Conservation (phyloP, 2,329 filamentous ascomycete species). For the Colletotrichum tamarilloi region DNA sequence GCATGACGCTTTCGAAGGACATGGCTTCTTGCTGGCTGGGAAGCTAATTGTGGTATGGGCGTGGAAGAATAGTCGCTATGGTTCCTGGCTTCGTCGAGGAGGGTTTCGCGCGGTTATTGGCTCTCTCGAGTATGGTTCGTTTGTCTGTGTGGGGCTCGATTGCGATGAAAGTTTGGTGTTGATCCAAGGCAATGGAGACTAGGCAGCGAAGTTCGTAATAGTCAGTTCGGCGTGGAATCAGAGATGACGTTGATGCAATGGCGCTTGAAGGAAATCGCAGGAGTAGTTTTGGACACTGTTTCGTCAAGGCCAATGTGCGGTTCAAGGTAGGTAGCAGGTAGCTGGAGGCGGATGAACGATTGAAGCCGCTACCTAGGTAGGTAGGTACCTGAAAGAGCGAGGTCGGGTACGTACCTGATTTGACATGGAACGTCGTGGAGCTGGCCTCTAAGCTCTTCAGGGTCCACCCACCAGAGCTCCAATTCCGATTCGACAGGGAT, state of each 20-base stretch:
- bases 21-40: constrained; percentile 53
- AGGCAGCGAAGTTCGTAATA: neutral
- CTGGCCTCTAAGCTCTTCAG: neutral
- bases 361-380: neutral
- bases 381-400: neutral
- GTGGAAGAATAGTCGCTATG: neutral
- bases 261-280: neutral
- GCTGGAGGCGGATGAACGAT: neutral
- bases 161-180: neutral
- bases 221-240: neutral
- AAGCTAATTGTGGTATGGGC: neutral
- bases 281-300: neutral
- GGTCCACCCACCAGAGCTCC: constrained; percentile 8
- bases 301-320: neutral
- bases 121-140: neutral
- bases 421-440: neutral
- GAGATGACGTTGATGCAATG: neutral
- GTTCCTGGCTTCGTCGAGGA: neutral
- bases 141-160: neutral
- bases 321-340: neutral
- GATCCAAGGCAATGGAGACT: neutral
- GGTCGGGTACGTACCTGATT: constrained; percentile 4
- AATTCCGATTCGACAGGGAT: neutral
- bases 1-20: constrained; percentile 79
- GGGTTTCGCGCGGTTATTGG: neutral